Percentiles rank a stretch among this genome's conserved stretches.
Conservation (phyloP, 495 filamentous ascomycete genomes). For the Coniosporium apollinis region DNA sequence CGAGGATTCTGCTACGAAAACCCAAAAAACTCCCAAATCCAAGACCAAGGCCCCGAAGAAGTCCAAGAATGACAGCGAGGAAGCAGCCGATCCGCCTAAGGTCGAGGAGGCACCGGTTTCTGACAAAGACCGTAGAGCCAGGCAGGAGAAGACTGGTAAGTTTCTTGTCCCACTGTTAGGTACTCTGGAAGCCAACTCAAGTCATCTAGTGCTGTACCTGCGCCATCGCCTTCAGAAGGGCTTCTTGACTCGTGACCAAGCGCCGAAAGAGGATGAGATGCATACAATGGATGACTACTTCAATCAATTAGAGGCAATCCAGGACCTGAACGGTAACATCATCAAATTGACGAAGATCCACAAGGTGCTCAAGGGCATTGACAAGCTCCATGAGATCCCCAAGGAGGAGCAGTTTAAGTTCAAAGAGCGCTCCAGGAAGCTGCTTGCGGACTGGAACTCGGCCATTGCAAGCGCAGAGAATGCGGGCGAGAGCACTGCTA, state of each 20-base stretch:
- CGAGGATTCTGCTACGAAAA: slow-evolving; percentile 27
- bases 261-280: slow-evolving; percentile 84
- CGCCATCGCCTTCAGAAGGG: slow-evolving; percentile 86
- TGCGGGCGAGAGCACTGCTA: slow-evolving; percentile 10
- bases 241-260: slow-evolving; percentile 62
- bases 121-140: slow-evolving; percentile 41
- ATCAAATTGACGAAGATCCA: slow-evolving; percentile 81
- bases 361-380: slow-evolving; percentile 81
- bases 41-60: slow-evolving; percentile 34
- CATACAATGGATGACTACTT: slow-evolving; percentile 57
- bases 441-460: slow-evolving; percentile 71
- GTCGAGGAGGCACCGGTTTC: slow-evolving; percentile 37
- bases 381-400: slow-evolving; percentile 67
- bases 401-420: slow-evolving; percentile 73
- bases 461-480: slow-evolving; percentile 40
- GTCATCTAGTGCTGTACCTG: slow-evolving; percentile 49
- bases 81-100: slow-evolving; percentile 30
- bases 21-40: slow-evolving; percentile 28
- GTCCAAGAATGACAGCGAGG: slow-evolving; percentile 30
- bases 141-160: slow-evolving; percentile 41
- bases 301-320: slow-evolving; percentile 57
- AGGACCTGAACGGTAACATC: slow-evolving; percentile 69
- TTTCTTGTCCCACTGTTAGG: too few species aligned
- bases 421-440: slow-evolving; percentile 54
- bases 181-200: too few species aligned